Evolutionary conservation across 805 yeast species (phyloP), one percentile per base, ranked within the genome.

Genomic region (Candida koratica): DNA sequence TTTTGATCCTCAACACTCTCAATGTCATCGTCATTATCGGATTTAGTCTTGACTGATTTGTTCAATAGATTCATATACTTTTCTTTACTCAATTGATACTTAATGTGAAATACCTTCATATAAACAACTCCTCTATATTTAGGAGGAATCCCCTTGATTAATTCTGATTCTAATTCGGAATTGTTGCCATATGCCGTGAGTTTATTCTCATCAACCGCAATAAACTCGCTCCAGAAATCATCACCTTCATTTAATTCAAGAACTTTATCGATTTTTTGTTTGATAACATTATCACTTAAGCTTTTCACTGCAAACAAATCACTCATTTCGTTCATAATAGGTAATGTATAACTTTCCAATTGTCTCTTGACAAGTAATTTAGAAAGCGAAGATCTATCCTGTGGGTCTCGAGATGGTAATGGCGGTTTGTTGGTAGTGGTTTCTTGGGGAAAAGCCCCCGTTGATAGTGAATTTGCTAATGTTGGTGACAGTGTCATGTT

Each of bases 61-160:
- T 51, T 51, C 37, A 60, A 46, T 16, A 67, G 40, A 18, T 51
- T 52, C 5, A 47, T 51, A 37, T 58, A 67, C 14, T 49, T 51
- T 25, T 56, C 64, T 34, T 53, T 53, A 28, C 53, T 62, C 28
- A 64, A 42, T 22, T 46, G 51, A 40, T 55, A 47, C 33, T 53
- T 49, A 2, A 64, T 53, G 36, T 58, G 60, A 32, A 65, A 46
- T 4, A 52, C 48, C 36, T 57, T 60, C 30, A 60, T 46, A 37
- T 67, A 67, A 1, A 61, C 55, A n/a, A 53, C 37, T 4, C 56
- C 47, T 27, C 70, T 47, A 29, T 58, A 44, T 2, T 47, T 42
- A 2, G 25, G 43, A 1, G 71, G 68, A 4, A 67, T 53, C 0
- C 69, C 69, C 4, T 36, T 24, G 1, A 48, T 20, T 13, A 66